These are phyloP conservation scores for Endogone sp. DNA, from an alignment of 192 early-diverging fungal genomes.

Conservation along the genomic window DNA sequence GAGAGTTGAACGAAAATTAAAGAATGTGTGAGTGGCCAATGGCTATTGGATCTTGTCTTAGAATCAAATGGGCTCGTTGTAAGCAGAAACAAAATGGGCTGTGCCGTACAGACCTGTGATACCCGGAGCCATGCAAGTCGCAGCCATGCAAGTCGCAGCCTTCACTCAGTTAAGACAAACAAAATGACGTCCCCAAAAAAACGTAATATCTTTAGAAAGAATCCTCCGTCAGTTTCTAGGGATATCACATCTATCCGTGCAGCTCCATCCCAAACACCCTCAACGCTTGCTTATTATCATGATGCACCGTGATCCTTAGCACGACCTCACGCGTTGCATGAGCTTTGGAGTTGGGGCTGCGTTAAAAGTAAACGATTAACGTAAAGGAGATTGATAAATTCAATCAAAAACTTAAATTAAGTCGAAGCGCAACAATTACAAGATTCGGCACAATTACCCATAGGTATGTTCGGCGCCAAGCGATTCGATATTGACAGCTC, in stretches of 20 bases:
- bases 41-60: no score
- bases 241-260: not conserved
- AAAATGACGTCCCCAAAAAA: conserved; percentile 33
- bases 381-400: not conserved
- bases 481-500: conserved; percentile 50
- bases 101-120: conserved; percentile 33
- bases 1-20: not conserved
- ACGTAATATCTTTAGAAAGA: conserved; percentile 11
- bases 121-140: conserved; percentile 54
- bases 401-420: not conserved
- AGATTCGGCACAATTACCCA: no score
- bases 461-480: conserved; percentile 56
- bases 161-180: not conserved
- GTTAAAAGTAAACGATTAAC: not conserved
- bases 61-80: not conserved
- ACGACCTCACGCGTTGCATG: conserved; percentile 39
- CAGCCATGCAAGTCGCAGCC: conserved; percentile 52
- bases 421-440: not conserved
- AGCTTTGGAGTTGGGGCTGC: conserved; percentile 6
- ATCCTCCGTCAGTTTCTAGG: conserved; percentile 3
- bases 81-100: not conserved
- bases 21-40: no score
- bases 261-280: conserved; percentile 43
- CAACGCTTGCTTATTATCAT: conserved; percentile 38
- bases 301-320: conserved; percentile 39